phyloP scores from a whole-genome alignment of 768 basidiomycete species.

The Mycena olivaceomarginata region DNA sequence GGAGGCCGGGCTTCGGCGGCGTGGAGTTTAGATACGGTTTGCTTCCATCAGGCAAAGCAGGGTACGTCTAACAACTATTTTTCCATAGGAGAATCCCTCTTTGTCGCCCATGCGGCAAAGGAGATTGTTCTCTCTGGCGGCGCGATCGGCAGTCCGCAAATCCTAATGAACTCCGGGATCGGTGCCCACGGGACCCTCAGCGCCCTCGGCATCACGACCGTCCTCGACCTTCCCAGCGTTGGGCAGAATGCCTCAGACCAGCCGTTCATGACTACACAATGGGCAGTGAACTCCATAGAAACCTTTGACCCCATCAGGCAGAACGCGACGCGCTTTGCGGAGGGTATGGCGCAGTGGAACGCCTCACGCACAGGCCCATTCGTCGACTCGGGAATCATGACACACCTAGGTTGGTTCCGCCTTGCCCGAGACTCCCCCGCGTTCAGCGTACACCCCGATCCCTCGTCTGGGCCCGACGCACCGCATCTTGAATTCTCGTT shows the following conservation, averaged over 20 bases:
- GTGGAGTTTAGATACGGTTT: slow-evolving; percentile 44
- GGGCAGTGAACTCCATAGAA: slow-evolving; percentile 20
- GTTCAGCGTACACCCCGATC: slow-evolving; percentile 2
- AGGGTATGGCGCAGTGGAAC: slow-evolving; percentile 5
- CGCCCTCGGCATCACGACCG: slow-evolving; percentile 14
- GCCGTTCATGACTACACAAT: not conserved
- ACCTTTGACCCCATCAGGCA: slow-evolving; percentile 12
- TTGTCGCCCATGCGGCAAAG: slow-evolving; percentile 46
- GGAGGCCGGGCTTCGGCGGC: slow-evolving; percentile 25
- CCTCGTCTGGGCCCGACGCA: slow-evolving; percentile 14
- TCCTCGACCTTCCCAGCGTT: slow-evolving; percentile 9
- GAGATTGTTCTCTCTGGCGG: slow-evolving; percentile 58
- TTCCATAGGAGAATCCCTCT: slow-evolving; percentile 25
- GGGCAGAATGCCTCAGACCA: slow-evolving; percentile 24
- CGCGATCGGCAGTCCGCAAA: slow-evolving; percentile 45
- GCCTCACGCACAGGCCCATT: not conserved
- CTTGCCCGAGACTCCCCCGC: not conserved
- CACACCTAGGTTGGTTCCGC: slow-evolving; percentile 12
- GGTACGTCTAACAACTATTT: slow-evolving; percentile 13
- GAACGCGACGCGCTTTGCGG: slow-evolving; percentile 7
- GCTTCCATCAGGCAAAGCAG: slow-evolving; percentile 14
- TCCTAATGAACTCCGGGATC: slow-evolving; percentile 28
- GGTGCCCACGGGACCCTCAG: slow-evolving; percentile 19
- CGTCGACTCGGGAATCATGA: not conserved
- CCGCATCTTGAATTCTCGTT: slow-evolving; percentile 20